Evolutionary conservation across 352 stramenopile genomes (phyloP).

Genomic region (Hyaloperonospora brassicae): DNA sequence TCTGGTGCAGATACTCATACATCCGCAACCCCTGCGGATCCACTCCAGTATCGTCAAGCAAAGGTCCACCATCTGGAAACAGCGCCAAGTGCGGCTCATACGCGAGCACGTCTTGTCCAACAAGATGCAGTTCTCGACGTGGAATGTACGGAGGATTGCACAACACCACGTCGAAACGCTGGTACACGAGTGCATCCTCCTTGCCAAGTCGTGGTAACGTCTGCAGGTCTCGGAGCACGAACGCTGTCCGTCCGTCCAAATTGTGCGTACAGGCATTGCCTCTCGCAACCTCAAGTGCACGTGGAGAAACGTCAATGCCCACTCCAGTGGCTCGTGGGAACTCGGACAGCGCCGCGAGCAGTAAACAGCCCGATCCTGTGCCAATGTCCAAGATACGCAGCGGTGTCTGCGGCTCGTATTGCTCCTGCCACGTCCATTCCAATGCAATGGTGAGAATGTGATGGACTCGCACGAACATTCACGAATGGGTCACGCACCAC

Average conservation of each 20-base stretch:
- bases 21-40: slow-evolving; percentile 40
- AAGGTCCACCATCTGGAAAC: slow-evolving; percentile 44
- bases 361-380: slow-evolving; percentile 58
- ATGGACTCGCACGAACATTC: too few species aligned
- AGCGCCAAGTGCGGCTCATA: slow-evolving; percentile 67
- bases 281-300: slow-evolving; percentile 42
- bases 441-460: background rate
- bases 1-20: slow-evolving; percentile 37
- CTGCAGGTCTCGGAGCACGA: slow-evolving; percentile 23
- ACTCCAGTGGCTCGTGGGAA: slow-evolving; percentile 49
- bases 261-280: slow-evolving; percentile 37
- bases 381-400: slow-evolving; percentile 63
- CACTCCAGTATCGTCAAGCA: slow-evolving; percentile 1
- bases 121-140: slow-evolving; percentile 37
- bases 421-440: slow-evolving; percentile 16
- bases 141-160: slow-evolving; percentile 76
- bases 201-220: slow-evolving; percentile 13
- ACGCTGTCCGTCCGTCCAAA: slow-evolving; percentile 22
- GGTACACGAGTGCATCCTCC: slow-evolving; percentile 19
- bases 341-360: slow-evolving; percentile 53
- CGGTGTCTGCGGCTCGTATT: slow-evolving; percentile 31
- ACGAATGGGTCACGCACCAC: slow-evolving; percentile 23
- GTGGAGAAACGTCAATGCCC: slow-evolving; percentile 49
- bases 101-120: slow-evolving; percentile 47
- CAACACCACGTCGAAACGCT: slow-evolving; percentile 57